Conservation (phyloP, 441 rosid genomes). For the Corymbia citriodora region DNA sequence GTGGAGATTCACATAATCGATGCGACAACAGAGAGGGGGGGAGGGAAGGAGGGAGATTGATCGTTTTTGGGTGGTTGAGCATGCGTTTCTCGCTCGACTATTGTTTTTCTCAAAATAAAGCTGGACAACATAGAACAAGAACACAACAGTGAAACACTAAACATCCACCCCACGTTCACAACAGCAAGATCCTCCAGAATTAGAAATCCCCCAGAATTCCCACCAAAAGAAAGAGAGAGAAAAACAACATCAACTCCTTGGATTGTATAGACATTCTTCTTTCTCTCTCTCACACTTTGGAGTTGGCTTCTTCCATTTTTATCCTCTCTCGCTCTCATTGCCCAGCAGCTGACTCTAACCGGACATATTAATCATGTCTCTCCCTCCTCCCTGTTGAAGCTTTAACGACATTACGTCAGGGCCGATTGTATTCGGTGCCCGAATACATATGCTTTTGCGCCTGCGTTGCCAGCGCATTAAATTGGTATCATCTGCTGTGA, state of each 20-base stretch:
- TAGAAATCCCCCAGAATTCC: neutral
- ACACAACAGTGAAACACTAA: constrained; percentile 9
- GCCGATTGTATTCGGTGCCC: neutral
- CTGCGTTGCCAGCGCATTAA: neutral
- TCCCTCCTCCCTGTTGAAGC: neutral
- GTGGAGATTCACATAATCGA: no score
- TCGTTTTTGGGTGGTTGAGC: neutral
- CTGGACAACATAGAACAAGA: neutral
- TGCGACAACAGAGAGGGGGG: neutral
- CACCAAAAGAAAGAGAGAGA: neutral
- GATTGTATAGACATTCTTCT: neutral
- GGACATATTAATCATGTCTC: neutral
- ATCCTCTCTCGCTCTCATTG: neutral
- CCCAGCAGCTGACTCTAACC: neutral
- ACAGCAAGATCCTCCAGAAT: neutral
- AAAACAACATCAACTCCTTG: neutral
- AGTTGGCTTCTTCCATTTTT: neutral
- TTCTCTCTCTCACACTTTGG: neutral
- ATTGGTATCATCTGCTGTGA: neutral
- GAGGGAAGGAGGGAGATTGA: neutral
- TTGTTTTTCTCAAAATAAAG: constrained; percentile 6
- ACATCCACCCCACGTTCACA: constrained; percentile 59
- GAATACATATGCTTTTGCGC: neutral
- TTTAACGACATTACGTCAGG: neutral
- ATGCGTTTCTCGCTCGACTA: constrained; percentile 16